Conservation (phyloP, 768 basidiomycete genomes). For the Mycena rosella region DNA sequence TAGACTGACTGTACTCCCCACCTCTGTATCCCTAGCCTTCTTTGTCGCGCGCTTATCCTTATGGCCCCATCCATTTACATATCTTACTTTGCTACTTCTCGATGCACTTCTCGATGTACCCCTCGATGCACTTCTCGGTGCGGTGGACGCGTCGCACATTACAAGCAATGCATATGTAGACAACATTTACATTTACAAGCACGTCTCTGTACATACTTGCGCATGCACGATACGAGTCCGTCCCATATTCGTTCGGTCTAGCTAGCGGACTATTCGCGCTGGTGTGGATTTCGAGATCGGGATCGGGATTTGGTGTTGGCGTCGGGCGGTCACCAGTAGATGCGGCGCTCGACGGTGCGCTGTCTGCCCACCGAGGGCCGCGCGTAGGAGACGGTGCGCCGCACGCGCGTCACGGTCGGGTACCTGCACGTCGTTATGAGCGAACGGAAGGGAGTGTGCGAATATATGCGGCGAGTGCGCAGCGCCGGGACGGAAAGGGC, state of each 20-base stretch:
- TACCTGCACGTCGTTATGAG: slow-evolving; percentile 65
- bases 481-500: not conserved
- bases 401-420: slow-evolving; percentile 84
- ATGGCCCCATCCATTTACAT: not conserved
- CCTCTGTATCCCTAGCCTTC: slow-evolving; percentile 20
- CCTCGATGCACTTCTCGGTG: no score
- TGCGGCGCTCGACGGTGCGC: slow-evolving; percentile 77
- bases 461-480: no score
- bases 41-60: not conserved
- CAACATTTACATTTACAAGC: no score
- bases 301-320: no score
- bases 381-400: slow-evolving; percentile 75
- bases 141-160: no score
- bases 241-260: not conserved
- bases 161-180: no score
- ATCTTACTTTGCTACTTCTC: no score
- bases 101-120: not conserved
- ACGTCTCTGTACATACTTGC: no score
- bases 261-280: slow-evolving; percentile 4
- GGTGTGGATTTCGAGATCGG: not conserved
- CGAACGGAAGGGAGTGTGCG: no score
- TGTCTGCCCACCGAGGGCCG: slow-evolving; percentile 56
- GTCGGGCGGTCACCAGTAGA: slow-evolving; percentile 72
- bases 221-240: not conserved
- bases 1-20: slow-evolving; percentile 2